Evolutionary conservation across 192 early-diverging fungal species (phyloP), one percentile per base, ranked within the genome.

Genomic region (Dimargaris xerosporica): DNA sequence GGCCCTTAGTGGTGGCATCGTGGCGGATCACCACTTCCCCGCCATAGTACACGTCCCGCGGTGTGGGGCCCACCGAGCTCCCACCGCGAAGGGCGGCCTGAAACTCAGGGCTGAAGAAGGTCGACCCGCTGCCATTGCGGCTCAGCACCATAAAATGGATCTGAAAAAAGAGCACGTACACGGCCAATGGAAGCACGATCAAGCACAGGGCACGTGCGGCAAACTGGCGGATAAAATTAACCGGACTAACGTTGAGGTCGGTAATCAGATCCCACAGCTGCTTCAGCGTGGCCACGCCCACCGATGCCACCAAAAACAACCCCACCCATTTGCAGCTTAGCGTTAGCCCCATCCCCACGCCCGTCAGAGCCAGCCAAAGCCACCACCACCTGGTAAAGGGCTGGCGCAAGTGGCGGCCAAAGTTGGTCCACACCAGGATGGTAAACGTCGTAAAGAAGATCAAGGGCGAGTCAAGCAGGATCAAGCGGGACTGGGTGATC

Each of bases 291-390:
- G 89, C 89, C 41, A 87, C 67, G 23, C 94, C 94, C 61, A 98
- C 78, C 3, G 86, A 77, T 12, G 86, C 90, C 61, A 96, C 80
- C 7, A 86, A 82, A 62, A 98, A 92, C 42, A 96, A 72, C 15
- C 95, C 95, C 21, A 96, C 94, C 91, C 91, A 91, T 69, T 98
- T 98, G 72, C 86, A 82, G 64, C 93, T 85, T 23, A 77, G 64
- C 21, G 80, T 73, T 48, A 79, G 73, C 15, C 88, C 91, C 63
- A 96, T 66, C 34, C 82, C 81, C 44, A 87, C 64, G 4, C 95
- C 95, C 10, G 94, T 94, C 71, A 91, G 56, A 21, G 82, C 65
- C 48, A 98, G 72, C 84, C 91, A 95, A 6, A 76, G 47, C 82
- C 89, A 96, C 95, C 95, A 98, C 67, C 78, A 70, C 26, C 73